These are phyloP conservation scores for Venturia oleaginea DNA, from an alignment of 2,329 filamentous ascomycete genomes.

Conservation along the genomic window DNA sequence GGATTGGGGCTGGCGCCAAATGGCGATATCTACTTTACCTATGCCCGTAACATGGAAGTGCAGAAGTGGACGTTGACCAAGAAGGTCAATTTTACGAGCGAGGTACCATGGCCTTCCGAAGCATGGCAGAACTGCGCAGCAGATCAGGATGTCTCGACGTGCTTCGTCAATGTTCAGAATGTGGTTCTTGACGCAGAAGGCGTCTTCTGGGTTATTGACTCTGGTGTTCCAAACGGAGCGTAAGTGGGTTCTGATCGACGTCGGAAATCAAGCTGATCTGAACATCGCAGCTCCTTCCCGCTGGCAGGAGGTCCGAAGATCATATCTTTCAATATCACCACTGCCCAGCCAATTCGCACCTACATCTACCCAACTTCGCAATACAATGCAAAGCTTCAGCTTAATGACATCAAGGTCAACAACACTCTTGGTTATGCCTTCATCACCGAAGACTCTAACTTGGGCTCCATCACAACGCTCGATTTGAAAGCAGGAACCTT, in stretches of 20 bases:
- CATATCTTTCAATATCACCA: slow-evolving; percentile 32
- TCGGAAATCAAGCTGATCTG: not conserved
- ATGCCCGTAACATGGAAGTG: slow-evolving; percentile 31
- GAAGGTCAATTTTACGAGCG: slow-evolving; percentile 30
- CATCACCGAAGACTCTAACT: slow-evolving; percentile 32
- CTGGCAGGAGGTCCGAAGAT: slow-evolving; percentile 32
- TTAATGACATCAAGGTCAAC: slow-evolving; percentile 37
- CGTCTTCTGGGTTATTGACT: slow-evolving; percentile 35
- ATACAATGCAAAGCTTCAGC: slow-evolving; percentile 28
- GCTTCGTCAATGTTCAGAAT: slow-evolving; percentile 39
- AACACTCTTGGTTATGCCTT: slow-evolving; percentile 33
- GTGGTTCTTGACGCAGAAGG: slow-evolving; percentile 32
- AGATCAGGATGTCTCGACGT: slow-evolving; percentile 31
- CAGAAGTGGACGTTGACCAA: slow-evolving; percentile 31
- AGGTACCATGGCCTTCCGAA: slow-evolving; percentile 23
- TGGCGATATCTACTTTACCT: slow-evolving; percentile 31
- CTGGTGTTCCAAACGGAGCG: slow-evolving; percentile 27
- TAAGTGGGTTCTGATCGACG: not conserved
- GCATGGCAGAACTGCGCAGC: slow-evolving; percentile 30
- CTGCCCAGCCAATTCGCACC: slow-evolving; percentile 25
- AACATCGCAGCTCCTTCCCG: slow-evolving; percentile 19
- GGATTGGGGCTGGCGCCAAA: not conserved
- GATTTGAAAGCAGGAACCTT: slow-evolving; percentile 29
- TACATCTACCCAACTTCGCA: slow-evolving; percentile 30
- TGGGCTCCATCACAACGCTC: slow-evolving; percentile 31